Evolutionary conservation across 768 basidiomycete species (phyloP).

Genomic region (Mycena pura): DNA sequence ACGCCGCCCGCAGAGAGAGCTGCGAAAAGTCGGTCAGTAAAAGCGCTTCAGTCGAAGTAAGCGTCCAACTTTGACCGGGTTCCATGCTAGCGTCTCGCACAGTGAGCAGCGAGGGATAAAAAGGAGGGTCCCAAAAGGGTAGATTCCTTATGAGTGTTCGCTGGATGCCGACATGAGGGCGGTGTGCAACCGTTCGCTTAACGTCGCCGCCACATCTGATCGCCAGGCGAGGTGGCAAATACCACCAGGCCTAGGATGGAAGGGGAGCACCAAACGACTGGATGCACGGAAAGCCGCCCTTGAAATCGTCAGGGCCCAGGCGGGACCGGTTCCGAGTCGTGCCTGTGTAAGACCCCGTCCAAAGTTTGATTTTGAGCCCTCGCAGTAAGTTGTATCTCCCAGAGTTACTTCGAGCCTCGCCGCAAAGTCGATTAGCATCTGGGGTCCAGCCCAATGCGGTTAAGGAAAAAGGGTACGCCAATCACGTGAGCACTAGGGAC

Average conservation of each 20-base stretch:
- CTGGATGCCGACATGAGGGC: neutral
- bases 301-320: no score
- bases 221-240: neutral
- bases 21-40: neutral
- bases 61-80: neutral
- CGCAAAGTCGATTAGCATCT: neutral
- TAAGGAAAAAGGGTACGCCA: neutral
- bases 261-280: neutral
- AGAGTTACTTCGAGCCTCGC: neutral
- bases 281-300: slow-evolving; percentile 5
- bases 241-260: slow-evolving; percentile 1
- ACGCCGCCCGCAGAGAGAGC: neutral
- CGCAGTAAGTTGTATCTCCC: no score
- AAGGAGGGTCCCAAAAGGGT: neutral
- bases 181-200: neutral
- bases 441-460: neutral
- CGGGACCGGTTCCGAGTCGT: no score
- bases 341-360: neutral
- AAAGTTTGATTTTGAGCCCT: no score
- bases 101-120: neutral
- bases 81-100: neutral
- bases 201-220: slow-evolving; percentile 7
- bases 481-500: neutral
- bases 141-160: slow-evolving; percentile 1
- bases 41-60: no score